These are phyloP conservation scores for Glycine latifolia DNA, from an alignment of 306 rosid genomes.

Conservation along the genomic window DNA sequence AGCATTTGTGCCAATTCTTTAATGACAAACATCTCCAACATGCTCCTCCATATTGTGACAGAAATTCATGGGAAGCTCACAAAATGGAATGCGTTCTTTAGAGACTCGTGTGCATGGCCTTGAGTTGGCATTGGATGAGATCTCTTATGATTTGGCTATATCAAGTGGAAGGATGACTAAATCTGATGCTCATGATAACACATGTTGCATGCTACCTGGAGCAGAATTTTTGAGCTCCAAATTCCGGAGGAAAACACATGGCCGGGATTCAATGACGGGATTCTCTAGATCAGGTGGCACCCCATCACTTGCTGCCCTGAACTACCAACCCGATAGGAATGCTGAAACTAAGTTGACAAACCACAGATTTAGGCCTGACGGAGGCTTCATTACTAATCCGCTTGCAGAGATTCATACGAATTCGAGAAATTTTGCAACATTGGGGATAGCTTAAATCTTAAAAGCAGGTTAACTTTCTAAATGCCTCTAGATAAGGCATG, in stretches of 20 bases:
- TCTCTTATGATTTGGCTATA: conserved; percentile 89
- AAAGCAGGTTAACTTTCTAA: conserved; percentile 47
- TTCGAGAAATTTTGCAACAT: conserved; percentile 45
- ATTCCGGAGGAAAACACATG: conserved; percentile 83
- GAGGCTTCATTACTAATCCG: conserved; percentile 88
- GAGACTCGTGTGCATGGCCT: conserved; percentile 98
- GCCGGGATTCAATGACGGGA: conserved; percentile 15
- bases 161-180: conserved; percentile 82
- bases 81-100: conserved; percentile 83
- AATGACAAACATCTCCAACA: conserved; percentile 44
- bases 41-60: conserved; percentile 43
- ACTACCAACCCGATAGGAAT: conserved; percentile 50
- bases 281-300: no score
- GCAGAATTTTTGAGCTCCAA: conserved; percentile 83
- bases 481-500: conserved; percentile 5
- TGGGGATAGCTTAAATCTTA: conserved; percentile 38
- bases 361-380: conserved; percentile 61
- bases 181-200: conserved; percentile 47
- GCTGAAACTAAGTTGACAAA: conserved; percentile 56
- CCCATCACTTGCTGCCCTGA: conserved; percentile 55
- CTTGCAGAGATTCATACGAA: conserved; percentile 70
- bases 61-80: conserved; percentile 96
- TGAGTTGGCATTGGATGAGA: conserved; percentile 90
- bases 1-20: conserved; percentile 21
- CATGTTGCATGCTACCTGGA: conserved; percentile 86